Conservation (phyloP, 495 filamentous ascomycete species). For the Mytilinidion resinicola region DNA sequence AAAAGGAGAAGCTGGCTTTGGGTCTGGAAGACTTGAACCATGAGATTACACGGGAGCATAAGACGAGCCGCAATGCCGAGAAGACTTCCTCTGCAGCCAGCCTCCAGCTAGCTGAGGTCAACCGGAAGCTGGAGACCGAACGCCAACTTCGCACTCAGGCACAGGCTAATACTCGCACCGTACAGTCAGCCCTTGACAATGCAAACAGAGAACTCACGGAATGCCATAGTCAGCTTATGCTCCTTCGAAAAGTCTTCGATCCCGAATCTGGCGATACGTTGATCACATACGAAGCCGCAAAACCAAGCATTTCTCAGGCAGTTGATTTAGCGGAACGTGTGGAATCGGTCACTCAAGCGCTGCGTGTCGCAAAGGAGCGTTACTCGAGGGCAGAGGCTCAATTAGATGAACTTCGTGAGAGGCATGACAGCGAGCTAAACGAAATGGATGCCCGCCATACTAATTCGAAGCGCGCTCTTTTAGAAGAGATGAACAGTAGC, state of each 20-base stretch:
- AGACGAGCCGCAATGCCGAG: slow-evolving; percentile 84
- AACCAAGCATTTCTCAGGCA: slow-evolving; percentile 49
- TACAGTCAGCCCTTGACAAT: slow-evolving; percentile 70
- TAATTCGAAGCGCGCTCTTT: slow-evolving; percentile 60
- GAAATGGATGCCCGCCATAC: slow-evolving; percentile 68
- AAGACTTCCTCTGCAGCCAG: slow-evolving; percentile 77
- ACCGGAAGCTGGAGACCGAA: slow-evolving; percentile 85
- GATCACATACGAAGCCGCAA: slow-evolving; percentile 56
- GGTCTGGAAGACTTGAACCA: slow-evolving; percentile 91
- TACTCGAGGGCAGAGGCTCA: slow-evolving; percentile 79
- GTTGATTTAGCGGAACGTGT: slow-evolving; percentile 82
- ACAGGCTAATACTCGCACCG: slow-evolving; percentile 73
- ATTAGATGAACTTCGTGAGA: slow-evolving; percentile 66
- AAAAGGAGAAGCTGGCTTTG: slow-evolving; percentile 88
- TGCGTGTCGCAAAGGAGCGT: slow-evolving; percentile 79
- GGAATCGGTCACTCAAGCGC: slow-evolving; percentile 78
- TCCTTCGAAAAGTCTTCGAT: slow-evolving; percentile 79
- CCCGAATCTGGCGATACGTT: slow-evolving; percentile 59
- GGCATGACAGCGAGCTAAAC: slow-evolving; percentile 64
- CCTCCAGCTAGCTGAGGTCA: slow-evolving; percentile 80
- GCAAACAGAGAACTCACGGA: slow-evolving; percentile 73
- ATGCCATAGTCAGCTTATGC: slow-evolving; percentile 68
- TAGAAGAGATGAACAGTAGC: slow-evolving; percentile 86
- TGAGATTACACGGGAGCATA: slow-evolving; percentile 84
- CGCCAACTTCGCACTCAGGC: slow-evolving; percentile 78